These are phyloP conservation scores for Debaryomyces udenii DNA, from an alignment of 1,139 yeast genomes.

Conservation along the genomic window DNA sequence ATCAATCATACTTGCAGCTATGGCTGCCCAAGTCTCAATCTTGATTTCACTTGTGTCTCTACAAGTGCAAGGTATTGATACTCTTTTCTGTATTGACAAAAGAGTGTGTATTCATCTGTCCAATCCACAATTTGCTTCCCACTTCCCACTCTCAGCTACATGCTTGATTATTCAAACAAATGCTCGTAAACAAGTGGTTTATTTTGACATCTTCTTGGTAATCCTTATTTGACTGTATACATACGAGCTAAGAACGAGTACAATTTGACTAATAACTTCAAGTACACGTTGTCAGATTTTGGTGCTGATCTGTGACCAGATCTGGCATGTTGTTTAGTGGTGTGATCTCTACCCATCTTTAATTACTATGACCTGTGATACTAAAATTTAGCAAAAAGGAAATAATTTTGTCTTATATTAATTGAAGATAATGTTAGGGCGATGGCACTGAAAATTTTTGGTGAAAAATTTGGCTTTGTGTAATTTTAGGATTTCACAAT, in stretches of 20 bases:
- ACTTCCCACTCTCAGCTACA: conserved; percentile 2
- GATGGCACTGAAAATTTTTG: conserved; percentile 8
- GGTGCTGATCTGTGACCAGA: conserved; percentile 98
- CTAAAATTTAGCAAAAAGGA: conserved; percentile 14
- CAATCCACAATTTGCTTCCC: neutral
- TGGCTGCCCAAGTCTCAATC: conserved; percentile 4
- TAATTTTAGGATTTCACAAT: neutral
- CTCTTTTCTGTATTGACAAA: conserved; percentile 5
- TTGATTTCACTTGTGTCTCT: conserved; percentile 20
- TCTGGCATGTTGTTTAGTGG: conserved; percentile 94
- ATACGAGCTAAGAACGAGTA: conserved; percentile 99
- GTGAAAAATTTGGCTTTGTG: conserved; percentile 2
- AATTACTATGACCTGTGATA: conserved; percentile 16
- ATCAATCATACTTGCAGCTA: too few relatives aligned
- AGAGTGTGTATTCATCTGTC: neutral
- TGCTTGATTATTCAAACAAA: neutral
- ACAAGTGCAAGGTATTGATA: conserved; percentile 17
- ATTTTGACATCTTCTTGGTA: conserved; percentile 15
- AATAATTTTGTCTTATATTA: neutral
- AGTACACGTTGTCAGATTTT: conserved; percentile 98
- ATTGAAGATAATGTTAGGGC: conserved; percentile 2
- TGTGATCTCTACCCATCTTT: conserved; percentile 97
- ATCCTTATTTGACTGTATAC: conserved; percentile 38
- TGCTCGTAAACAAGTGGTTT: conserved; percentile 6
- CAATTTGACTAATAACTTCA: conserved; percentile 94